Base-by-base conservation (phyloP, 2,329 filamentous ascomycete genomes). In the Stylonectria norvegica region DNA sequence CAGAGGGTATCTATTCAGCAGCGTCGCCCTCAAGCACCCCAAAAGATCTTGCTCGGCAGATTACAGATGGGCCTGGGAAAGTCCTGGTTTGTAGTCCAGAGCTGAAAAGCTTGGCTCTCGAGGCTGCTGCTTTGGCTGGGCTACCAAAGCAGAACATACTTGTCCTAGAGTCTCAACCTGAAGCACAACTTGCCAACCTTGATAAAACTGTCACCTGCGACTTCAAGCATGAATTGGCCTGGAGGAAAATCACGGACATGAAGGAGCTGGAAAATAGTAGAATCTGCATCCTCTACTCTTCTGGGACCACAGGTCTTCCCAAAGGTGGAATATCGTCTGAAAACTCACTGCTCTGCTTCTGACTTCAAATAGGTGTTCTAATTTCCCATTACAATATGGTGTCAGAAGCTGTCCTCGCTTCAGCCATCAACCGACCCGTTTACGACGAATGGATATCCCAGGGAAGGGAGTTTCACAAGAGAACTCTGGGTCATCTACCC, bases 1-100 rank as follows among this genome's bases (percentile, higher is more conserved):
- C 78, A 2, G 78, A 73, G 1, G 79, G 77, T 14, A 69, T 83
- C 18, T 82, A 78, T 50, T 76, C 75, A 5, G 72, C 75, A 5
- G 75, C 75, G 0, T 74, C 69, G 33, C 66, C 75, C 0, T 66
- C 69, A 0, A 71, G 67, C 5, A 78, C 76, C 0, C 62, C 68
- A 1, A 52, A 62, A 3, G 79, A 83, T 18, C 58, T 82, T 7
- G 67, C 68, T 3, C 65, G 72, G 23, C 68, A 73, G 52, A 51
- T 71, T 20, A 49, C 49, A 2, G 63, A 71, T 31, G 67, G 68
- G 0, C 57, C 58, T 2, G 62, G 61, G 9, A 64, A 59, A 20
- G 40, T 72, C 7, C 48, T 74, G 12, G 48, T 72, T 36, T 75
- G 75, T 55, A 70, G 70, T 29, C 66, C 69, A 18, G 71, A 75